These are phyloP conservation scores for Wickerhamiella nectarea DNA, from an alignment of 805 yeast genomes.

Conservation along the genomic window DNA sequence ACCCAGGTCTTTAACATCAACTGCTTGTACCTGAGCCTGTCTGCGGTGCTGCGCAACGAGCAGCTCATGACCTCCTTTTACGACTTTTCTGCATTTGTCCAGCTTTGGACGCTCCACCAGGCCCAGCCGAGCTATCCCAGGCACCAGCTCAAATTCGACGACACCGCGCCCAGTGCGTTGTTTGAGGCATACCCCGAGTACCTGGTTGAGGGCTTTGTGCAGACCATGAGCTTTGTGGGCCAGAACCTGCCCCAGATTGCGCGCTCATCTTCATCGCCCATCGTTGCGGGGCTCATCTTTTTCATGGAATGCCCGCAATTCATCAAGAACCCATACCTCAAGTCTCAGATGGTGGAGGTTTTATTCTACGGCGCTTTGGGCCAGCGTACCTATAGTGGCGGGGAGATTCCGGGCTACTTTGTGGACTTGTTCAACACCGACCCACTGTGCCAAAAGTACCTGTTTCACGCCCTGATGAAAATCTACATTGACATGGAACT, in stretches of 20 bases:
- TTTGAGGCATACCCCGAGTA: slow-evolving; percentile 81
- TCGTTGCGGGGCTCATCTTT: slow-evolving; percentile 56
- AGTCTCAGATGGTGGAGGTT: slow-evolving; percentile 68
- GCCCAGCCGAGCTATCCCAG: slow-evolving; percentile 61
- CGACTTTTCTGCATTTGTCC: slow-evolving; percentile 65
- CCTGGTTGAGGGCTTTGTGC: slow-evolving; percentile 66
- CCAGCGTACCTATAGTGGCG: slow-evolving; percentile 29
- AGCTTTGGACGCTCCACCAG: slow-evolving; percentile 53
- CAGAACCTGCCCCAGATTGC: slow-evolving; percentile 44
- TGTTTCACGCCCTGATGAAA: slow-evolving; percentile 73
- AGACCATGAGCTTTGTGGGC: slow-evolving; percentile 43
- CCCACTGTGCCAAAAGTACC: slow-evolving; percentile 44
- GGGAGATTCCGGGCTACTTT: slow-evolving; percentile 51
- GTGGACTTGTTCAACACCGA: slow-evolving; percentile 50
- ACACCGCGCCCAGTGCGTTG: slow-evolving; percentile 28
- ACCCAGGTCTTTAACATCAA: slow-evolving; percentile 29
- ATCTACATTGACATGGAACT: slow-evolving; percentile 90
- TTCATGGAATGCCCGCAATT: slow-evolving; percentile 50
- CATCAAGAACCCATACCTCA: slow-evolving; percentile 88
- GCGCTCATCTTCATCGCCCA: slow-evolving; percentile 25
- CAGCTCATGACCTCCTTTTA: slow-evolving; percentile 50
- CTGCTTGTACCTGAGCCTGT: slow-evolving; percentile 43
- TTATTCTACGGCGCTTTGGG: slow-evolving; percentile 55
- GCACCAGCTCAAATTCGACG: neutral
- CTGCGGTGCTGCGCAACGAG: slow-evolving; percentile 46